phyloP scores from a whole-genome alignment of 768 basidiomycete genomes.

The Leccinum uliginosum region DNA sequence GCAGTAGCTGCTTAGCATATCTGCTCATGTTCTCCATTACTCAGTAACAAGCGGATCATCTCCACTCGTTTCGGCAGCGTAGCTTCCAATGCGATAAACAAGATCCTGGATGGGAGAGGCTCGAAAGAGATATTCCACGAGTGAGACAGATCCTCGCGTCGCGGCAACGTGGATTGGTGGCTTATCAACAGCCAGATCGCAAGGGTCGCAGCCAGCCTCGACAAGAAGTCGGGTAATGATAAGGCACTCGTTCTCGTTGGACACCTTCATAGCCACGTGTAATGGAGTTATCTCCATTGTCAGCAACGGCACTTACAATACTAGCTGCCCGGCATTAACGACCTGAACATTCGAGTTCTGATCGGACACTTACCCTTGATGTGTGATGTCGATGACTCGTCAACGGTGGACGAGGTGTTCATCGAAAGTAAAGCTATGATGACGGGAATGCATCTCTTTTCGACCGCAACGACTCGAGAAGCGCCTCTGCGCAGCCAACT shows the following conservation, averaged over 20 bases:
- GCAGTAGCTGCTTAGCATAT: too few relatives aligned
- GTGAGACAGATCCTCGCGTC: background rate
- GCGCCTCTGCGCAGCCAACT: background rate
- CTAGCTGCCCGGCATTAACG: background rate
- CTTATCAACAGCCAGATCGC: background rate
- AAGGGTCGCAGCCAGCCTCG: background rate
- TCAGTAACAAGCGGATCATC: too few relatives aligned
- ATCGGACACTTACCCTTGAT: background rate
- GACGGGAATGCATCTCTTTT: background rate
- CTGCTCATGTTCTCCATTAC: too few relatives aligned
- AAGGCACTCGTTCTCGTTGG: background rate
- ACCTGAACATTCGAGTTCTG: background rate
- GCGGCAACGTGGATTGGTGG: background rate
- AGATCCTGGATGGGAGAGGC: background rate
- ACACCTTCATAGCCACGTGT: background rate
- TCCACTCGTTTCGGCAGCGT: too few relatives aligned
- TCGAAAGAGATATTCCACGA: background rate
- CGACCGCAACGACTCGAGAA: conserved; percentile 1
- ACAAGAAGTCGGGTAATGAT: background rate
- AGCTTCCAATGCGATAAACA: background rate
- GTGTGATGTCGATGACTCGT: background rate
- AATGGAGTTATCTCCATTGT: background rate
- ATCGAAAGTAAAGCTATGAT: conserved; percentile 1
- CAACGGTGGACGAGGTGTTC: background rate
- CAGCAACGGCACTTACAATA: background rate